phyloP scores from a whole-genome alignment of 2,329 filamentous ascomycete species.

The Coniochaeta sp. region DNA sequence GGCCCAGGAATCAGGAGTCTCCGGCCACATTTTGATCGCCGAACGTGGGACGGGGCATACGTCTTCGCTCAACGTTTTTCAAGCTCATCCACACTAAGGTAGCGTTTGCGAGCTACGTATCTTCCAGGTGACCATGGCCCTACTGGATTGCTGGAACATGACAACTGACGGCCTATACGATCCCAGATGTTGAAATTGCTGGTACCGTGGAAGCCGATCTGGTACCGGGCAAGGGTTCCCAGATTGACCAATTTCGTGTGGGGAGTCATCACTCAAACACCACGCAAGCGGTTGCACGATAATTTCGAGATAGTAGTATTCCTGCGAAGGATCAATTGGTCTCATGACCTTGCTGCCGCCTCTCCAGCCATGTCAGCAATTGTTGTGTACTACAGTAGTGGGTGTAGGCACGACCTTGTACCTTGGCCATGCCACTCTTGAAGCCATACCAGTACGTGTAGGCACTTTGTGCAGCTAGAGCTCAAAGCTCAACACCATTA shows the following conservation, averaged over 20 bases:
- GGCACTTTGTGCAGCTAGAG: too few species aligned
- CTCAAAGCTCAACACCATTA: background rate
- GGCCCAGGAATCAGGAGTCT: too few species aligned
- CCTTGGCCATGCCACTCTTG: too few species aligned
- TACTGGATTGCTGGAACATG: background rate
- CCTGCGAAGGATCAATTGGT: background rate
- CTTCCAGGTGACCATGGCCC: too few species aligned
- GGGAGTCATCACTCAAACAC: constrained; percentile 2
- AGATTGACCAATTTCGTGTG: constrained; percentile 8
- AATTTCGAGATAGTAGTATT: background rate
- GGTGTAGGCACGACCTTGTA: too few species aligned
- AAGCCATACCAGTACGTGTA: too few species aligned
- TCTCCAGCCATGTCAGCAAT: background rate
- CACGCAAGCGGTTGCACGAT: background rate
- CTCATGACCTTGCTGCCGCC: background rate
- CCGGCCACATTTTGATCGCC: too few species aligned
- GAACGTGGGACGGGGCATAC: too few species aligned
- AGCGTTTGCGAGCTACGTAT: too few species aligned
- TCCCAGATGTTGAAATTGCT: background rate
- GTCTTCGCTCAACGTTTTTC: too few species aligned
- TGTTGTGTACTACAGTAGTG: too few species aligned
- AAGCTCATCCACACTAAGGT: too few species aligned
- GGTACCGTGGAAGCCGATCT: constrained; percentile 1
- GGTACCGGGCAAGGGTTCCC: constrained; percentile 3
- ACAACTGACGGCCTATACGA: background rate